Conservation (phyloP, 345 rosid genomes). For the Raphanus raphanistrum region DNA sequence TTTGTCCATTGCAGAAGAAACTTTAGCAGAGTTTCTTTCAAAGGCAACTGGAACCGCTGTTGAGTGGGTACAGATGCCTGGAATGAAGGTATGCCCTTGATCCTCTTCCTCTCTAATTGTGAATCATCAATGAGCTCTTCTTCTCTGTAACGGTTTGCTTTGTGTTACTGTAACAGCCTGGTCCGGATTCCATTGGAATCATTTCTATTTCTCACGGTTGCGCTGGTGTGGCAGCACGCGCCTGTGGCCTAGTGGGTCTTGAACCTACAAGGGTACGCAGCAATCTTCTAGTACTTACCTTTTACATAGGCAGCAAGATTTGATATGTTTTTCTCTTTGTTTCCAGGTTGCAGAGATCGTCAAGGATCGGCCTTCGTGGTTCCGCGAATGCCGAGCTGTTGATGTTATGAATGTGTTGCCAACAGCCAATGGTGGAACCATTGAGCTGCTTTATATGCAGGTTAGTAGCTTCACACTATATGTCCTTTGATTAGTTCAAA, state of each 20-base stretch:
- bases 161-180: slow-evolving; percentile 63
- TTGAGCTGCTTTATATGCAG: slow-evolving; percentile 99
- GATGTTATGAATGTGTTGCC: slow-evolving; percentile 98
- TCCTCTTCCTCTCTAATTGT: neutral
- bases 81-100: slow-evolving; percentile 85
- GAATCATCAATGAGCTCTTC: neutral
- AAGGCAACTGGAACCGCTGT: slow-evolving; percentile 99
- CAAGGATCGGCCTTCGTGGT: slow-evolving; percentile 98
- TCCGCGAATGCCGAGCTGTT: slow-evolving; percentile 98
- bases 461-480: slow-evolving; percentile 32
- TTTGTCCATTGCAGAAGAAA: slow-evolving; percentile 99
- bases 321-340: neutral
- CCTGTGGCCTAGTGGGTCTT: slow-evolving; percentile 99
- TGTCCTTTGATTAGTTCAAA: neutral
- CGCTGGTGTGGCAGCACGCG: slow-evolving; percentile 99
- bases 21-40: slow-evolving; percentile 99
- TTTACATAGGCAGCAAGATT: neutral
- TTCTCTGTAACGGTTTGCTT: neutral
- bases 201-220: slow-evolving; percentile 99
- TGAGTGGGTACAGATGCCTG: slow-evolving; percentile 99
- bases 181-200: slow-evolving; percentile 99
- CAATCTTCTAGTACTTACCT: neutral
- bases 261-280: slow-evolving; percentile 95
- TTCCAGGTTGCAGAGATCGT: slow-evolving; percentile 97
- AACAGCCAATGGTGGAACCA: slow-evolving; percentile 98